Base-by-base conservation (phyloP, 208 protist genomes). In the Zelonia costaricensis region DNA sequence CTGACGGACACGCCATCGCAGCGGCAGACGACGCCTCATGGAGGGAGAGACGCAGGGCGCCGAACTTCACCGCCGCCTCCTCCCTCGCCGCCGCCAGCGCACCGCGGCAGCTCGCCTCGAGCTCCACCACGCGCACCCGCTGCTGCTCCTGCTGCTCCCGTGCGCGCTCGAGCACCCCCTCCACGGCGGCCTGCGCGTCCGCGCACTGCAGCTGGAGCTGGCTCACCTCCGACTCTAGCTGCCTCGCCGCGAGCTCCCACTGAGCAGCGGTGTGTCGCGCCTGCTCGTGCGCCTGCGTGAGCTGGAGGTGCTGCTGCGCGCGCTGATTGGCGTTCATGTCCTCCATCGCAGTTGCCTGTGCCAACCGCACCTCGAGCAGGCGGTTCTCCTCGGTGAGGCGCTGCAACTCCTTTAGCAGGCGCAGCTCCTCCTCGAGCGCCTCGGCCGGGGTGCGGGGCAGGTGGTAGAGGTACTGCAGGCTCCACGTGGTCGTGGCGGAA, bases 341-440 rank as follows among this genome's bases (percentile, higher is more conserved):
- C 69, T 71, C 69, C 31, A 82, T 20, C 27, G 70, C 65, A 31
- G 60, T 25, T 9, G 64, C 18, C 62, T 84, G 71, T 13, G 74
- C 27, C 28, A 77, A 49, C 3, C 67, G 67, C 0, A 53, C 65
- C 31, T 69, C 61, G 1, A 92, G 69, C 28, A 55, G 53, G 12
- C 44, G 60, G 27, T 85, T 82, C 38, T 75, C 69, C 43, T 77
- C 75, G 12, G 31, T 52, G 22, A 80, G 55, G 4, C 57, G 62
- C 23, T 67, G 56, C n/a, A 92, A 18, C 39, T 76, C 69, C 42
- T 82, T 72, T 12, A 85, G 52, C 45, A 92, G 70, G n/a, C 65
- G 63, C 60, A 89, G 43, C 53, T 88, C 69, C 71, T 82, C 82
- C 45, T 77, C 62, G 28, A 88, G 60, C 1, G 74, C 71, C 67